A percentile compares a stretch with the other conserved stretches of the same genome.
Evolutionary conservation across 352 stramenopile genomes (phyloP).

Genomic region (Phytophthora agathidicida): DNA sequence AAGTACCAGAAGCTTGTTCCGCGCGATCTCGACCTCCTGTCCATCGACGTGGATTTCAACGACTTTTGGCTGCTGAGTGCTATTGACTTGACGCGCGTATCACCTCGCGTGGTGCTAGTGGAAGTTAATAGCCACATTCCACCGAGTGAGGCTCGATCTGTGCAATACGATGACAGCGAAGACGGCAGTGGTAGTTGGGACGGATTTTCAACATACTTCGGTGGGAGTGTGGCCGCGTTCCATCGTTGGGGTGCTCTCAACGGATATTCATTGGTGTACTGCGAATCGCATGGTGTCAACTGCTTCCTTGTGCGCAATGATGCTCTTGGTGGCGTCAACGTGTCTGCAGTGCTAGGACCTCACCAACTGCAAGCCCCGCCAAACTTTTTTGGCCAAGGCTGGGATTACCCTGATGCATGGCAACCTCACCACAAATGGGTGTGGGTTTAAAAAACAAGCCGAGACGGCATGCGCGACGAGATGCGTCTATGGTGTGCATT

Average conservation of each 20-base stretch:
- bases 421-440: slow-evolving; percentile 52
- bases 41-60: slow-evolving; percentile 80
- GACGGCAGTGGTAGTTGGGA: slow-evolving; percentile 53
- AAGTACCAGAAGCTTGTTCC: slow-evolving; percentile 45
- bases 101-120: slow-evolving; percentile 62
- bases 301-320: slow-evolving; percentile 73
- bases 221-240: slow-evolving; percentile 57
- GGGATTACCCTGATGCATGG: slow-evolving; percentile 50
- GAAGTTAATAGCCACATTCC: slow-evolving; percentile 71
- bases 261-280: slow-evolving; percentile 79
- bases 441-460: slow-evolving; percentile 34
- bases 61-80: slow-evolving; percentile 75
- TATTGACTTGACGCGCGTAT: slow-evolving; percentile 46
- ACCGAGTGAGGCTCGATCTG: slow-evolving; percentile 44
- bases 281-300: slow-evolving; percentile 78
- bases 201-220: slow-evolving; percentile 59
- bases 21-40: slow-evolving; percentile 62
- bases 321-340: slow-evolving; percentile 35
- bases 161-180: slow-evolving; percentile 47
- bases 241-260: slow-evolving; percentile 42
- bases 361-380: slow-evolving; percentile 51
- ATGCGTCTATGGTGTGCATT: slow-evolving; percentile 1
- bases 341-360: slow-evolving; percentile 42
- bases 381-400: slow-evolving; percentile 76
- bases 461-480: not conserved